Conservation (phyloP, 169 alveolate genomes). For the Plasmodium adleri region DNA sequence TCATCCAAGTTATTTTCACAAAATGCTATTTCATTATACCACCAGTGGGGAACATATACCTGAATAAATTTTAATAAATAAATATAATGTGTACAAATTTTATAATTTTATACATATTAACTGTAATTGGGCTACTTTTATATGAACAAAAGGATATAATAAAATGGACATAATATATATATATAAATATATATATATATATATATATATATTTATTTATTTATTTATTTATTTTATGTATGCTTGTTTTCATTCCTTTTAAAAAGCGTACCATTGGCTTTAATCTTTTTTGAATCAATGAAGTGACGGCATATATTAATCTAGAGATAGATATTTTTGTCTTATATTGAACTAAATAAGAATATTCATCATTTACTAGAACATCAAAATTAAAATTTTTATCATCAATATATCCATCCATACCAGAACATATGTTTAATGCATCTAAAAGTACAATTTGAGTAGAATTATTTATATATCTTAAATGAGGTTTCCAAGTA, state of each 20-base stretch:
- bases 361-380: constrained; percentile 52
- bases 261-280: constrained; percentile 48
- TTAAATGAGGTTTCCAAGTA: constrained; percentile 52
- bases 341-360: constrained; percentile 61
- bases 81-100: not conserved
- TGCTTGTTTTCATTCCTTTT: not conserved
- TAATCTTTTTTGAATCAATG: constrained; percentile 35
- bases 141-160: too few species aligned
- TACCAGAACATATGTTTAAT: constrained; percentile 59
- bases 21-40: constrained; percentile 50
- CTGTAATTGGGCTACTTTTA: not conserved
- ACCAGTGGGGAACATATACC: constrained; percentile 76
- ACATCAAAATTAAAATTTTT: constrained; percentile 66
- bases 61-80: constrained; percentile 4
- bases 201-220: not conserved
- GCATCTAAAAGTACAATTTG: constrained; percentile 53
- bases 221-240: too few species aligned
- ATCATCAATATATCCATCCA: constrained; percentile 73
- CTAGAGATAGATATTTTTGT: constrained; percentile 46
- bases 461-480: constrained; percentile 10
- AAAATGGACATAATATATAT: not conserved
- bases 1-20: constrained; percentile 50
- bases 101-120: not conserved
- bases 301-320: constrained; percentile 61
- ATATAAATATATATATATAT: constrained; percentile 2